Percentiles rank a stretch among this genome's conserved stretches.
phyloP scores from a whole-genome alignment of 73 alveolate genomes.

The Paramecium bursaria region DNA sequence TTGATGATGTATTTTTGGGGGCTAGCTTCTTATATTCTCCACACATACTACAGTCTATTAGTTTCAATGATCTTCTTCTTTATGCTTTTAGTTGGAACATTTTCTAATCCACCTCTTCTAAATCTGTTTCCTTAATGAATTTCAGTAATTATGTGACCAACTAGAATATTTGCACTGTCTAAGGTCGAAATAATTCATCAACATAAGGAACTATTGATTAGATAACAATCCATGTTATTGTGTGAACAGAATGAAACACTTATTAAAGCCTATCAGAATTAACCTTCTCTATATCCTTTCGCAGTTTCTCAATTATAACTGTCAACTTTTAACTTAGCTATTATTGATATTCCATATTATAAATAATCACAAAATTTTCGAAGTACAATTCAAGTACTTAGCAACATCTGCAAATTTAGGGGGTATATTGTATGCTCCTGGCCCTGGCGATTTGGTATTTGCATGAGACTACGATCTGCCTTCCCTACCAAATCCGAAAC shows the following conservation, averaged over 20 bases:
- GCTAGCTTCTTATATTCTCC: slow-evolving; percentile 39
- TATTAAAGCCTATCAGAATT: slow-evolving; percentile 12
- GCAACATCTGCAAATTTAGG: slow-evolving; percentile 53
- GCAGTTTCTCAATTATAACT: slow-evolving; percentile 7
- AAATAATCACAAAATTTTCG: slow-evolving; percentile 4
- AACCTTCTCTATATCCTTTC: slow-evolving; percentile 9
- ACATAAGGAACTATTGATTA: slow-evolving; percentile 43
- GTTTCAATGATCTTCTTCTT: slow-evolving; percentile 51
- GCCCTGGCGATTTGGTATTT: background rate
- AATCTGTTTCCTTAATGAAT: slow-evolving; percentile 27
- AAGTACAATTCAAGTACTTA: background rate
- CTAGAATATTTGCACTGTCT: slow-evolving; percentile 21
- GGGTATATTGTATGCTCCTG: slow-evolving; percentile 55
- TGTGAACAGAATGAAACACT: slow-evolving; percentile 55
- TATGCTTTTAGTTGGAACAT: slow-evolving; percentile 12
- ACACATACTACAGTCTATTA: slow-evolving; percentile 30
- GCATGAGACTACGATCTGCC: background rate
- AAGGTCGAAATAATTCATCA: slow-evolving; percentile 28
- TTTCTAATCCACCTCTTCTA: slow-evolving; percentile 30
- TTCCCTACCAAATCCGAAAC: slow-evolving; percentile 25
- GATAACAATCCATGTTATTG: slow-evolving; percentile 49
- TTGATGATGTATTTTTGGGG: background rate
- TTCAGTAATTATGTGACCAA: slow-evolving; percentile 28
- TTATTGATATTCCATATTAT: slow-evolving; percentile 15
- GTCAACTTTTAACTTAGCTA: slow-evolving; percentile 40